Evolutionary conservation across 2,329 filamentous ascomycete species (phyloP).

Genomic region (Colletotrichum tofieldiae): DNA sequence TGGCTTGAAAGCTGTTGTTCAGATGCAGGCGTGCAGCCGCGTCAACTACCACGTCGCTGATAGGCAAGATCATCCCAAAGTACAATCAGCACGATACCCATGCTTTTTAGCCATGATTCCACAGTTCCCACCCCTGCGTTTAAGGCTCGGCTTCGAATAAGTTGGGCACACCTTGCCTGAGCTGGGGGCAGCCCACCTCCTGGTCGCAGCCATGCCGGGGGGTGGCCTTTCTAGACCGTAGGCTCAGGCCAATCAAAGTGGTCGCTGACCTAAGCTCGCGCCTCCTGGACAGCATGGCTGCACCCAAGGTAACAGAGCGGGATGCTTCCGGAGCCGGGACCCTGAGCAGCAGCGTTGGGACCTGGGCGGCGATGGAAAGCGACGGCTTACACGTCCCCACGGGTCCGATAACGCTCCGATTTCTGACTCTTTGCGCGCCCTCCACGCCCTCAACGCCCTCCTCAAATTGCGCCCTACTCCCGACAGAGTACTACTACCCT

Average conservation of each 20-base stretch:
- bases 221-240: background rate
- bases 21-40: conserved; percentile 30
- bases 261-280: conserved; percentile 37
- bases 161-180: conserved; percentile 27
- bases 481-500: conserved; percentile 4
- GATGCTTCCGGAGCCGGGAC: conserved; percentile 41
- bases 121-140: conserved; percentile 32
- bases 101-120: conserved; percentile 39
- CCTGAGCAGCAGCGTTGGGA: conserved; percentile 29
- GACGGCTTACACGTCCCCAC: conserved; percentile 41
- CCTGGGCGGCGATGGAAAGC: conserved; percentile 40
- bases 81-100: conserved; percentile 33
- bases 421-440: conserved; percentile 32
- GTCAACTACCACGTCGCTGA: conserved; percentile 40
- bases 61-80: conserved; percentile 38
- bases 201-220: conserved; percentile 26
- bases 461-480: conserved; percentile 31
- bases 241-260: conserved; percentile 10
- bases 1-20: conserved; percentile 35
- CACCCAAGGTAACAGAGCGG: conserved; percentile 11
- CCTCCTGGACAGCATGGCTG: background rate
- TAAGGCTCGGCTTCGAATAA: conserved; percentile 18
- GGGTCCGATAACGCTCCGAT: conserved; percentile 50
- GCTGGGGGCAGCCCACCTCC: conserved; percentile 16
- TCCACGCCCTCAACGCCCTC: conserved; percentile 33